phyloP scores from a whole-genome alignment of 2,329 filamentous ascomycete genomes.

The Aotearoamyces nothofagi region DNA sequence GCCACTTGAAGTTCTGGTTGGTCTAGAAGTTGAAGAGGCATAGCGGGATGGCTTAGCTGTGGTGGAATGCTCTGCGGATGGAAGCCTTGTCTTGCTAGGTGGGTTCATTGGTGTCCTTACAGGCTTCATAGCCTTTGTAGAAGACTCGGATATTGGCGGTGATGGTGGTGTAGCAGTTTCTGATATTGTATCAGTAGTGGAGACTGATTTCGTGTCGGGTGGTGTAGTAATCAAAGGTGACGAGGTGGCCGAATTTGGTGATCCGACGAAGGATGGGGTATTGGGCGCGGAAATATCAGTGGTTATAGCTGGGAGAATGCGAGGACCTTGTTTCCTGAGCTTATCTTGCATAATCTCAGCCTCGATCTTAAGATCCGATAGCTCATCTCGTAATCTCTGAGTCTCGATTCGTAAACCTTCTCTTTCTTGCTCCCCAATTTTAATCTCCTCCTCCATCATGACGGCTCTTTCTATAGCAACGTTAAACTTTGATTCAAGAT shows the following conservation, averaged over 20 bases:
- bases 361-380: constrained; percentile 88
- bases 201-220: constrained; percentile 52
- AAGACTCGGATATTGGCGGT: constrained; percentile 81
- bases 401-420: constrained; percentile 79
- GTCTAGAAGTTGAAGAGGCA: neutral
- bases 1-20: constrained; percentile 19
- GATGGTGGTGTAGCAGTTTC: constrained; percentile 76
- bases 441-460: constrained; percentile 91
- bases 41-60: constrained; percentile 33
- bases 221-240: constrained; percentile 85
- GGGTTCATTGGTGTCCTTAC: constrained; percentile 16
- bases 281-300: constrained; percentile 48
- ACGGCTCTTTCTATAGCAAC: constrained; percentile 83
- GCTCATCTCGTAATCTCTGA: constrained; percentile 78
- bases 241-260: constrained; percentile 73
- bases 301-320: constrained; percentile 42
- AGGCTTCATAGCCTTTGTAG: constrained; percentile 21
- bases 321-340: constrained; percentile 54
- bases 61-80: constrained; percentile 35
- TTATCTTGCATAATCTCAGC: constrained; percentile 91
- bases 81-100: constrained; percentile 33
- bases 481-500: constrained; percentile 95
- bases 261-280: constrained; percentile 60
- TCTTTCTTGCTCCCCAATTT: constrained; percentile 78
- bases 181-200: constrained; percentile 40